Conservation (phyloP, 1,139 yeast species). For the Sugiyamaella novakii region DNA sequence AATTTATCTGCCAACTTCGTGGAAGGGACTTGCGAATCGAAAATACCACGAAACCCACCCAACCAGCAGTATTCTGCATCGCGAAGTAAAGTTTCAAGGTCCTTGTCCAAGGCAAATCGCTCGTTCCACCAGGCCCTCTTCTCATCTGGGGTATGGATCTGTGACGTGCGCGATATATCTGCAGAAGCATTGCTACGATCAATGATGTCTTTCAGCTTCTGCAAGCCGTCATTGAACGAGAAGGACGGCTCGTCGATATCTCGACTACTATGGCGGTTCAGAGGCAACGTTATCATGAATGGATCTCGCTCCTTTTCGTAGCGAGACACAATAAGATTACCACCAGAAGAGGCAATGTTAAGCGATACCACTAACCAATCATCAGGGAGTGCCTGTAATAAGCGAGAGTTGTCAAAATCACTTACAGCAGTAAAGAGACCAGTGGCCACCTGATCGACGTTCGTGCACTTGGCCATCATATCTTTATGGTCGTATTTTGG, state of each 20-base stretch:
- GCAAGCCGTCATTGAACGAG: constrained; percentile 52
- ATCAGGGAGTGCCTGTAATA: constrained; percentile 44
- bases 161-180: constrained; percentile 34
- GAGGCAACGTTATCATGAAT: constrained; percentile 59
- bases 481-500: constrained; percentile 5
- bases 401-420: not conserved
- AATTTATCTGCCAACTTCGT: constrained; percentile 43
- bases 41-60: constrained; percentile 75
- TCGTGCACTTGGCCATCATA: not conserved
- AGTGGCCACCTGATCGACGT: not conserved
- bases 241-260: constrained; percentile 49
- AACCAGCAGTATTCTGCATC: constrained; percentile 70
- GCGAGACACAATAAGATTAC: constrained; percentile 59
- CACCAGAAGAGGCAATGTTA: constrained; percentile 61
- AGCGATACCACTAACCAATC: constrained; percentile 64
- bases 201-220: constrained; percentile 56
- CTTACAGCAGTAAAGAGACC: not conserved
- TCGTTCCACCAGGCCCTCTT: constrained; percentile 78
- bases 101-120: constrained; percentile 62
- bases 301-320: constrained; percentile 46
- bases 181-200: constrained; percentile 64
- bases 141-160: constrained; percentile 59
- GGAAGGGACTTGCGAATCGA: constrained; percentile 43
- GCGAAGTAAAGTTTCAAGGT: constrained; percentile 55
- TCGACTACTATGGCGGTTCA: constrained; percentile 54